These are phyloP conservation scores for Pyricularia sp. DNA, from an alignment of 2,329 filamentous ascomycete genomes.

Conservation along the genomic window DNA sequence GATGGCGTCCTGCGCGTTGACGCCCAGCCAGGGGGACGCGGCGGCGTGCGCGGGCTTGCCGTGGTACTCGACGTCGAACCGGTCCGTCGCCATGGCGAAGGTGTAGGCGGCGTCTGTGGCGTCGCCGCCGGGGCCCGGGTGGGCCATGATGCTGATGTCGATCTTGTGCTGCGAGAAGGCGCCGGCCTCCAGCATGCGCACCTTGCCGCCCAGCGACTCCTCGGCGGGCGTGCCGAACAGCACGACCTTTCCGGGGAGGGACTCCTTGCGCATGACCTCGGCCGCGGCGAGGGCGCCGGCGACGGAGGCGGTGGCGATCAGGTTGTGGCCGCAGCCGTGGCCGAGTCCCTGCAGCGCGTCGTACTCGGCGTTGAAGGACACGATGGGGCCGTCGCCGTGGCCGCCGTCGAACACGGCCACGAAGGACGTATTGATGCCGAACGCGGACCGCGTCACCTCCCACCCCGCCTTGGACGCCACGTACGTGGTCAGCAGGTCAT, in stretches of 20 bases:
- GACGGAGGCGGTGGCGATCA: slow-evolving; percentile 39
- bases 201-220: slow-evolving; percentile 38
- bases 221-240: slow-evolving; percentile 46
- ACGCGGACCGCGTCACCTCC: slow-evolving; percentile 41
- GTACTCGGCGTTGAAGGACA: slow-evolving; percentile 31
- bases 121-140: slow-evolving; percentile 28
- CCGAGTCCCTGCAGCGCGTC: slow-evolving; percentile 40
- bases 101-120: slow-evolving; percentile 8
- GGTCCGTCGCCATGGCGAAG: neutral
- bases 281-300: slow-evolving; percentile 37
- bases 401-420: slow-evolving; percentile 38
- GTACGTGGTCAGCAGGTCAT: slow-evolving; percentile 37
- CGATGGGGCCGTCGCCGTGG: slow-evolving; percentile 28
- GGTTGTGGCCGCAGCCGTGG: slow-evolving; percentile 46
- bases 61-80: slow-evolving; percentile 11
- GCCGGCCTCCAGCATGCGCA: slow-evolving; percentile 32
- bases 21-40: slow-evolving; percentile 24
- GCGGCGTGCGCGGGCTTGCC: slow-evolving; percentile 25
- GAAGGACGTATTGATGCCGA: slow-evolving; percentile 42
- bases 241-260: slow-evolving; percentile 32
- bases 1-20: slow-evolving; percentile 29
- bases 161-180: slow-evolving; percentile 29
- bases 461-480: slow-evolving; percentile 33
- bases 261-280: slow-evolving; percentile 27
- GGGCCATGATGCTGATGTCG: slow-evolving; percentile 28